phyloP scores from a whole-genome alignment of 176 grass and related monocot genomes.

The Juncus effusus region DNA sequence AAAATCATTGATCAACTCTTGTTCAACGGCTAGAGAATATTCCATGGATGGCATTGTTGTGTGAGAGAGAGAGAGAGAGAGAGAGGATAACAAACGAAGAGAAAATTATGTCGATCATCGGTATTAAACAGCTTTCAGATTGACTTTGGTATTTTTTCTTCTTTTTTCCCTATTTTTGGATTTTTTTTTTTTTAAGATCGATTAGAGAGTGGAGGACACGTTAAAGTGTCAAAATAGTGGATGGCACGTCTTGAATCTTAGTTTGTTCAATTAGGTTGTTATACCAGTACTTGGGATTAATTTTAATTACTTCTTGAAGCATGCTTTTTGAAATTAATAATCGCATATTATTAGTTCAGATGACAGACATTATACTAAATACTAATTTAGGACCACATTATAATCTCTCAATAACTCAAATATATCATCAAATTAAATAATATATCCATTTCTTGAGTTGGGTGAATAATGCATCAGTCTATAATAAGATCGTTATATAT shows the following conservation, averaged over 20 bases:
- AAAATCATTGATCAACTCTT: constrained; percentile 12
- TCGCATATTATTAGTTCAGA: too few relatives aligned
- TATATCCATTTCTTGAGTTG: too few relatives aligned
- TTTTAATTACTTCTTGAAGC: too few relatives aligned
- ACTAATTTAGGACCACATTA: too few relatives aligned
- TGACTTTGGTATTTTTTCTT: background rate
- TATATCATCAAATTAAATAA: too few relatives aligned
- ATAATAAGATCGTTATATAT: too few relatives aligned
- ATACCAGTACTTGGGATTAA: too few relatives aligned
- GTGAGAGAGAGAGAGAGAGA: background rate
- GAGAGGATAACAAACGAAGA: constrained; percentile 7
- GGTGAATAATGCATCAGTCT: too few relatives aligned
- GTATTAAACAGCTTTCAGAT: constrained; percentile 15
- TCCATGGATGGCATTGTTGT: constrained; percentile 4
- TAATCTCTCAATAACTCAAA: too few relatives aligned
- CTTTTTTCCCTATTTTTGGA: background rate
- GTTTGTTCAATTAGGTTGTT: too few relatives aligned
- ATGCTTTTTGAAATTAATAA: too few relatives aligned
- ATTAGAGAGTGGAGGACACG: constrained; percentile 23
- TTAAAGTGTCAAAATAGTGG: background rate
- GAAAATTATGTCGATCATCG: background rate
- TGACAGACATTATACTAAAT: too few relatives aligned
- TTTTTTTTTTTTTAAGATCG: background rate
- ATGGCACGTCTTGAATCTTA: constrained; percentile 10
- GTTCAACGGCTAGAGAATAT: background rate